Percentiles rank a stretch among this genome's conserved stretches.
These are phyloP conservation scores for Yamadazyma conglobata DNA, from an alignment of 1,139 yeast species.

Conservation along the genomic window DNA sequence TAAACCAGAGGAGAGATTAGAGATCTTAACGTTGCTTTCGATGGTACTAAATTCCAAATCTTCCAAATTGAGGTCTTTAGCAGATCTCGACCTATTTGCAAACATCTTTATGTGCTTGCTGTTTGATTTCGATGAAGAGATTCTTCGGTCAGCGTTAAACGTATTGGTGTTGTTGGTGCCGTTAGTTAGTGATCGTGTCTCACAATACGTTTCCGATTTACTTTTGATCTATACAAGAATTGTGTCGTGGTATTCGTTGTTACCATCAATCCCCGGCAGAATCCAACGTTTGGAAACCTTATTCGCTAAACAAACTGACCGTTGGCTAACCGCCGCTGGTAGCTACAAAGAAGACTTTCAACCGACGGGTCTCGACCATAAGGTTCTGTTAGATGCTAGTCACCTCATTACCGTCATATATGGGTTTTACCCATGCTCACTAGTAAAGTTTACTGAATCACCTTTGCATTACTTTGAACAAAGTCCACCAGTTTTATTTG, in stretches of 20 bases:
- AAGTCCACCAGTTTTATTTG: constrained; percentile 14
- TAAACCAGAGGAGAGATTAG: constrained; percentile 29
- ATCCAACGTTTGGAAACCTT: constrained; percentile 9
- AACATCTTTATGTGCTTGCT: constrained; percentile 40
- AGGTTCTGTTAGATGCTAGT: constrained; percentile 19
- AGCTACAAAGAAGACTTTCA: neutral
- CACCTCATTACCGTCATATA: constrained; percentile 45
- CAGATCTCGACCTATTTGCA: constrained; percentile 37
- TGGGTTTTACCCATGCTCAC: constrained; percentile 58
- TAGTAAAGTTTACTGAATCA: constrained; percentile 39
- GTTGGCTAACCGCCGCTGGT: constrained; percentile 16
- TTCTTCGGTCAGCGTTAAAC: constrained; percentile 41
- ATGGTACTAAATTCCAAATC: constrained; percentile 25
- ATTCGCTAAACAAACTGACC: constrained; percentile 6
- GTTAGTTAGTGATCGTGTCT: constrained; percentile 38
- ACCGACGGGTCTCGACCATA: constrained; percentile 5
- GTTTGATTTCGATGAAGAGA: constrained; percentile 42
- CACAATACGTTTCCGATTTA: constrained; percentile 37
- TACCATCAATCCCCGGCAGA: constrained; percentile 12
- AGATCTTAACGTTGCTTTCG: constrained; percentile 32
- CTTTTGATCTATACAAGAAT: constrained; percentile 47
- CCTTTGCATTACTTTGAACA: constrained; percentile 28
- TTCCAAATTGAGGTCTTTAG: constrained; percentile 30
- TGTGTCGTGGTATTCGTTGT: constrained; percentile 26
- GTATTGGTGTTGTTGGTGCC: constrained; percentile 55